phyloP scores from a whole-genome alignment of 768 basidiomycete species.

The Coprinopsis cinerea region DNA sequence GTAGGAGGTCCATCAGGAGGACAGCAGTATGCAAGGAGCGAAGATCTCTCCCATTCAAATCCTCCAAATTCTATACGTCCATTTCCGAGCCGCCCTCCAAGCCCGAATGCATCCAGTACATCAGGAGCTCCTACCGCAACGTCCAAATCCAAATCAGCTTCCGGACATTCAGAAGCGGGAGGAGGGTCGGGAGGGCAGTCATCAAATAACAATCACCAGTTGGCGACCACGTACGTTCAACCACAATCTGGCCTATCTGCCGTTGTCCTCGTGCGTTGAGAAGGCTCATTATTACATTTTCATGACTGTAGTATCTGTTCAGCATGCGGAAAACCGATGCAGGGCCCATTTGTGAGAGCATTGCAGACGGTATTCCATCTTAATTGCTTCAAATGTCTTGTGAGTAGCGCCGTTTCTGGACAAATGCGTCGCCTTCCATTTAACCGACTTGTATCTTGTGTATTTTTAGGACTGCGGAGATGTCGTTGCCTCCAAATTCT shows the following conservation, averaged over 20 bases:
- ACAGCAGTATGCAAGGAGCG: constrained; percentile 34
- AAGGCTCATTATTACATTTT: background rate
- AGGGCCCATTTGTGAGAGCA: constrained; percentile 95
- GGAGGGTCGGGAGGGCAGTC: constrained; percentile 20
- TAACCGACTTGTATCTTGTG: background rate
- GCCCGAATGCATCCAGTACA: constrained; percentile 44
- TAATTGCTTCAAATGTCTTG: constrained; percentile 98
- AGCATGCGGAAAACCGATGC: constrained; percentile 76
- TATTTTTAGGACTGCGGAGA: constrained; percentile 81
- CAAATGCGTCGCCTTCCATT: background rate
- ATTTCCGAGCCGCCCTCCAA: constrained; percentile 47
- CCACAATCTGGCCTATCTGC: constrained; percentile 22
- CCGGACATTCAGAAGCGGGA: constrained; percentile 44
- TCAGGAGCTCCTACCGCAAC: constrained; percentile 24
- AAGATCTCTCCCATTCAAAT: constrained; percentile 62
- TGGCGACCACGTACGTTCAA: constrained; percentile 44
- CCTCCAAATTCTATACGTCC: constrained; percentile 38
- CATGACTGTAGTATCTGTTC: constrained; percentile 58
- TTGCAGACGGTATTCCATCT: constrained; percentile 91
- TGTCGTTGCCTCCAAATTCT: constrained; percentile 97
- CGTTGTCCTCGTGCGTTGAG: constrained; percentile 10
- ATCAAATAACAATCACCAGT: constrained; percentile 47
- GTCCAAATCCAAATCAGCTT: constrained; percentile 45
- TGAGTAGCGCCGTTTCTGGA: constrained; percentile 32
- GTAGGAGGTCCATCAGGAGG: background rate